Base-by-base conservation (phyloP, 176 grass and related monocot species). In the Aegilops speltoides region DNA sequence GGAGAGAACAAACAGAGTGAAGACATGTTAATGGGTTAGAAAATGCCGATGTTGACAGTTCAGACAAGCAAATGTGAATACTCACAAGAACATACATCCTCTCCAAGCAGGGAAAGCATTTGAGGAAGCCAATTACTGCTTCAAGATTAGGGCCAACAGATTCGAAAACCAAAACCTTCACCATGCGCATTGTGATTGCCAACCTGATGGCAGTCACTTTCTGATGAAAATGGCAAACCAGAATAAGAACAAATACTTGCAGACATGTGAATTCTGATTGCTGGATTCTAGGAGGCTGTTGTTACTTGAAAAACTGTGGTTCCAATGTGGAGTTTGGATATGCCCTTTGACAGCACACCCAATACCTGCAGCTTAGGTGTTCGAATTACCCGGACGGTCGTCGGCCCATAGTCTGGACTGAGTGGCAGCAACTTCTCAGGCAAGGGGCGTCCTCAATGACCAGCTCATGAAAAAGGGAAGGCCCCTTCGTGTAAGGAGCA, bases 31-130 rank as follows among this genome's bases (percentile, higher is more conserved):
- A 46, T 14, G 45, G 2, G 13, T 46, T 46, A 46, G n/a, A n/a
- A n/a, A n/a, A n/a, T 70, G 33, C 68, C n/a, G 68, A n/a, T 38
- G 22, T 28, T 52, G 43, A 76, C 3, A 52, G 4, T 5, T 17
- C n/a, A 52, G 29, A 28, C 15, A 19, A 10, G 8, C 3, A 76
- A 74, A n/a, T 4, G 12, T 38, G 17, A 70, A 29, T 38, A 76
- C 25, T 52, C 73, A 76, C 25, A 52, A 31, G 19, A 41, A 74
- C 23, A 76, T 76, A 52, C 15, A 76, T 10, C 69, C 10, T 83
- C 67, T 71, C 32, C 48, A 59, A 57, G 46, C 20, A 59, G n/a
- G 67, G 81, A 10, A 75, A 84, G 43, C 57, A 84, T 8, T 31
- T 76, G 19, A 84, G 19, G 11, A 64, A 34, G 38, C 26, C 29